phyloP scores from a whole-genome alignment of 257 asterid species.

The Penstemon davidsonii region DNA sequence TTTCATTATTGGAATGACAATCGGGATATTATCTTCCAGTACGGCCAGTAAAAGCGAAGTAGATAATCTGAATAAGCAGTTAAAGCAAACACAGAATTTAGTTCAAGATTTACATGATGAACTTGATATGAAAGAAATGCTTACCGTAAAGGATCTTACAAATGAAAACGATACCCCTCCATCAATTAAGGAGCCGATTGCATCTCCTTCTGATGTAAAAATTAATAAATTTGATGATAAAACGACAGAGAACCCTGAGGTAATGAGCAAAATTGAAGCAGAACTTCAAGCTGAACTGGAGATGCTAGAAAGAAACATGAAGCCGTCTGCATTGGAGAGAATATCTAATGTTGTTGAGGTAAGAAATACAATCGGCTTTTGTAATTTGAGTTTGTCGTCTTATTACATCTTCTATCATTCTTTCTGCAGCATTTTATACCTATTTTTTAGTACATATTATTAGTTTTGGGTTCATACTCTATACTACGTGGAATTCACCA shows the following conservation, averaged over 20 bases:
- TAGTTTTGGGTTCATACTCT: neutral
- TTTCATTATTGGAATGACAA: slow-evolving; percentile 54
- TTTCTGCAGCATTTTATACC: neutral
- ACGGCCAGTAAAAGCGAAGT: slow-evolving; percentile 43
- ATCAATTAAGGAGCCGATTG: slow-evolving; percentile 34
- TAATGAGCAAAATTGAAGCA: slow-evolving; percentile 66
- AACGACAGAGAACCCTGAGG: slow-evolving; percentile 34
- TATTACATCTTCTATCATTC: neutral
- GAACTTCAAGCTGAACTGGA: slow-evolving; percentile 83
- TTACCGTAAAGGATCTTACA: slow-evolving; percentile 52
- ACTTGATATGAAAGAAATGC: slow-evolving; percentile 60
- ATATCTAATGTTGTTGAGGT: slow-evolving; percentile 46
- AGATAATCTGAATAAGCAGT: slow-evolving; percentile 47
- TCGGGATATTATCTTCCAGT: slow-evolving; percentile 54
- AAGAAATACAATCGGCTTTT: slow-evolving; percentile 23
- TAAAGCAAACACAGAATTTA: slow-evolving; percentile 48
- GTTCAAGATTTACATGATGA: slow-evolving; percentile 72
- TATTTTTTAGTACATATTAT: neutral
- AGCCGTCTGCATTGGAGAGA: slow-evolving; percentile 38
- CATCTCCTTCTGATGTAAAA: slow-evolving; percentile 35
- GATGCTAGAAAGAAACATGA: slow-evolving; percentile 60
- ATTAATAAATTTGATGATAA: slow-evolving; percentile 14
- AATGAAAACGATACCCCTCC: slow-evolving; percentile 29
- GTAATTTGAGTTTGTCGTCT: neutral
- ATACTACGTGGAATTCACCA: no score